phyloP scores from a whole-genome alignment of 805 yeast species.

The Candida oleophila region DNA sequence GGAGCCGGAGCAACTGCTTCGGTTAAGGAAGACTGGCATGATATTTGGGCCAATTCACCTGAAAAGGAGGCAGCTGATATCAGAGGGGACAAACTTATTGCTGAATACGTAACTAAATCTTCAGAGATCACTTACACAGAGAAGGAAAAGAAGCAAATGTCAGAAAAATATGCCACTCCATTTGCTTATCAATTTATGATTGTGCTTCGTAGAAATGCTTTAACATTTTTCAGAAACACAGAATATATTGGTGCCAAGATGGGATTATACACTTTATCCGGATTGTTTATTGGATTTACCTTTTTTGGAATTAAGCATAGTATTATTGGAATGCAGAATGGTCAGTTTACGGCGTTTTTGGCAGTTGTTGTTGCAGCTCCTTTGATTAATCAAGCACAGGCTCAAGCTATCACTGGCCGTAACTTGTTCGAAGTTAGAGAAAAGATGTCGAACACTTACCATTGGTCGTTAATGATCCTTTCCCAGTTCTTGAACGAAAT shows the following conservation, averaged over 20 bases:
- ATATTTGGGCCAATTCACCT: conserved; percentile 49
- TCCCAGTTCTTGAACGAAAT: conserved; percentile 56
- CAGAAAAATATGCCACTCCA: conserved; percentile 16
- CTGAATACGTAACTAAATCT: conserved; percentile 5
- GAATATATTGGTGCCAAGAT: conserved; percentile 41
- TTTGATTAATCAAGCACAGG: conserved; percentile 61
- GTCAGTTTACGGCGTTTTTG: conserved; percentile 60
- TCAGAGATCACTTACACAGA: conserved; percentile 3
- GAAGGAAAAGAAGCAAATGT: conserved; percentile 5
- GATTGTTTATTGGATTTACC: conserved; percentile 34
- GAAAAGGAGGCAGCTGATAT: conserved; percentile 13
- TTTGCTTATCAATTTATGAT: conserved; percentile 15
- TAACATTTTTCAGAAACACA: conserved; percentile 38
- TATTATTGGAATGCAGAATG: conserved; percentile 55
- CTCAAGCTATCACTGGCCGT: conserved; percentile 54
- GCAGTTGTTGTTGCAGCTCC: conserved; percentile 57
- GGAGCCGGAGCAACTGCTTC: conserved; percentile 80
- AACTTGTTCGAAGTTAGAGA: conserved; percentile 71
- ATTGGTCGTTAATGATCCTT: conserved; percentile 61
- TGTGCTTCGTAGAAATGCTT: conserved; percentile 16
- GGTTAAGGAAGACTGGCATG: conserved; percentile 58
- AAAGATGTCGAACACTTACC: conserved; percentile 67
- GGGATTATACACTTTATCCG: conserved; percentile 49
- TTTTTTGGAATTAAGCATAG: conserved; percentile 22
- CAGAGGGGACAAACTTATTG: conserved; percentile 10